Evolutionary conservation across 1,139 yeast genomes (phyloP), one percentile per base, ranked within the genome.

Genomic region (Candida anutae): DNA sequence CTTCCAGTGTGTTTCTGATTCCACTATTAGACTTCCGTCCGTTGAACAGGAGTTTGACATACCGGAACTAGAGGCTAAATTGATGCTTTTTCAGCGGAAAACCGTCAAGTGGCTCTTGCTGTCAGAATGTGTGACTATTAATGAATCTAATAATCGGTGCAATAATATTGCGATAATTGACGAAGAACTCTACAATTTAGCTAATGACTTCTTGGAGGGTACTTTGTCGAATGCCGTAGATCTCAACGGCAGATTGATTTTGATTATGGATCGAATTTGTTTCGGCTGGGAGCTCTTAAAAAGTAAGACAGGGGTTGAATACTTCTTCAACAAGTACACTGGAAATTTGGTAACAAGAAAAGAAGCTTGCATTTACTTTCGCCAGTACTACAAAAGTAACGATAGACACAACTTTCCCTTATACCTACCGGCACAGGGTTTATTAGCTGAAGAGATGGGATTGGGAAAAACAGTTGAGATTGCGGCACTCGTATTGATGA

Each of bases 401-500:
- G 38, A 34, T 13, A 36, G 37, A 10, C 37, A 34, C 18, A 24
- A 22, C 4, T 37, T 25, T 20, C 45, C 37, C 3, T 39, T 42
- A 9, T 30, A 29, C 4, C 29, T 58, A 5, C 69, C 69, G 2
- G 88, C 85, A 0, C 68, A 66, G 32, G 95, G 90, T 0, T 55
- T 88, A 6, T 51, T 88, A 22, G 81, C 93, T 1, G 97, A 88
- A 47, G 97, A 90, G 52, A 90, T 90, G 98, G 97, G 98, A 0
- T 64, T 90, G 4, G 98, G 98, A 0, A 90, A 90, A 48, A 88
- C 97, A 0, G 77, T 90, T 2, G 98, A 90, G 48, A 61, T 85
- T 5, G 62, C 85, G 2, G 64, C 94, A 0, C 54, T 87, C 20
- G 55, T 79, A 0, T 47, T 77, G 3, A 46, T 77, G 30, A 80